phyloP scores from a whole-genome alignment of 176 grass and related monocot species.

The Aechmea fasciata region DNA sequence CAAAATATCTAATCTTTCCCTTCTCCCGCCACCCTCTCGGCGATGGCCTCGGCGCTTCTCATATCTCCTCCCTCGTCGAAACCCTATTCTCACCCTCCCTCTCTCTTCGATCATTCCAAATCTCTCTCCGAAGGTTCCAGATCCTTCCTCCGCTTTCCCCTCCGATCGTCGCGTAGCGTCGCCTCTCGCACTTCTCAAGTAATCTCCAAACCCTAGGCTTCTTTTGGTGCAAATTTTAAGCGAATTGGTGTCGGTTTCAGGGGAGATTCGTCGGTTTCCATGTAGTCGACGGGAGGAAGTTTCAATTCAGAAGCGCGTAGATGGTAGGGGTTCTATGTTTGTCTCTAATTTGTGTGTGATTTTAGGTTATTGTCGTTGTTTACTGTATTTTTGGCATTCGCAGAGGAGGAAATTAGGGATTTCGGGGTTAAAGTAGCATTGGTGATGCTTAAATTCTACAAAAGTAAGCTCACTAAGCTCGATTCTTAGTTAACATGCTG shows the following conservation, averaged over 20 bases:
- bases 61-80: neutral
- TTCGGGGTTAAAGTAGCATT: conserved; percentile 50
- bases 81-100: neutral
- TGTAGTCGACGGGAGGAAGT: neutral
- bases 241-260: neutral
- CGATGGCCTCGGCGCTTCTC: neutral
- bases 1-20: neutral
- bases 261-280: neutral
- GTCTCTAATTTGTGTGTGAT: neutral
- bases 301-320: neutral
- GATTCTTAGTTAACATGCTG: too few relatives aligned
- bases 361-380: neutral
- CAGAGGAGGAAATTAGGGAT: conserved; percentile 39
- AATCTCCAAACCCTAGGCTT: neutral
- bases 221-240: neutral
- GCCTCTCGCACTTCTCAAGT: neutral
- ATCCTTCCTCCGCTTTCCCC: neutral
- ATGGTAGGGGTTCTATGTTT: neutral
- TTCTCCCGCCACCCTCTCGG: neutral
- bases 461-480: conserved; percentile 30
- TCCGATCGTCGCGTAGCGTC: neutral
- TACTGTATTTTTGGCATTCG: neutral
- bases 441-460: conserved; percentile 77
- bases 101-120: neutral
- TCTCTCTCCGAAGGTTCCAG: neutral